Evolutionary conservation across 768 basidiomycete species (phyloP), one percentile per base, ranked within the genome.

Genomic region (Psilocybe cubensis): DNA sequence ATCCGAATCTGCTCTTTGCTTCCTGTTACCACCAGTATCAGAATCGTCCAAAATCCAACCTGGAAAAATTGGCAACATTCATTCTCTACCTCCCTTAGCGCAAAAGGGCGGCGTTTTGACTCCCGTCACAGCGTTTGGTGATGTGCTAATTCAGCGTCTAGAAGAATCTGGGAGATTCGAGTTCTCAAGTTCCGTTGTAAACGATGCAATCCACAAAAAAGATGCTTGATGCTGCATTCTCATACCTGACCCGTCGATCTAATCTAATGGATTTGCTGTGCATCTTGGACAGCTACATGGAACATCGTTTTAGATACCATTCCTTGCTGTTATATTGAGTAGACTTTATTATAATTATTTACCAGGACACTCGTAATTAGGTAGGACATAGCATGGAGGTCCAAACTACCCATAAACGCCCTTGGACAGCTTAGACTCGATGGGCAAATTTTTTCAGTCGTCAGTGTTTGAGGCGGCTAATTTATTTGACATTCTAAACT

Each of bases 41-140:
- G 61, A 68, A 33, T 56, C 62, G 6, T 53, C 54, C 9, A 56
- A 59, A 9, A 57, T 64, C 23, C 54, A 60, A 21, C 54, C 60
- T 9, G 52, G 44, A 8, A 58, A 54, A 11, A 67, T 69, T 23
- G 59, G 60, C 11, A 65, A 77, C 25, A 74, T 81, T 17, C 77
- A 74, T 14, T 68, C 74, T 3, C 81, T 94, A 1, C 83, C 92
- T 0, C 61, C 76, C 1, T 68, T 87, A 6, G 87, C 82, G 3
- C 76, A 74, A 47, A 70, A 77, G 44, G 95, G 94, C 11, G 95
- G 96, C 1, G 72, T 95, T 2, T 75, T 97, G 47, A 98, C 96
- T 1, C 88, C 95, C 0, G 83, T 88, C 71, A 85, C 84, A 3
- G 95, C 91, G 1, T 80, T 96, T 55, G 95, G 94, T 14, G 85